Base-by-base conservation (phyloP, 1,139 yeast genomes). In the Debaryomyces udenii region DNA sequence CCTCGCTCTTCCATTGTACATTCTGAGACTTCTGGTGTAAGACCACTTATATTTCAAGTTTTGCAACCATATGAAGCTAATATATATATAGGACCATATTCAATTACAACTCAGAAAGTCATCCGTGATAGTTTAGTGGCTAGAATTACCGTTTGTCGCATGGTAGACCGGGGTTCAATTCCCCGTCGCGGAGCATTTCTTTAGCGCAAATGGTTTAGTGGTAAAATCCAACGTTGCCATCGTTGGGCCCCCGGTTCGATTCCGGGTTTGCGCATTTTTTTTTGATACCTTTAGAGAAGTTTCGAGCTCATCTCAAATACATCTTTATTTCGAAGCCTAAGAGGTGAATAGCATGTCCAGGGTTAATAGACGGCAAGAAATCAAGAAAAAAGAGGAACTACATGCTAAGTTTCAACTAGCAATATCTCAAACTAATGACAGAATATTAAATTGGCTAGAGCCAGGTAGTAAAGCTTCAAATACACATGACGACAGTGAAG, bases 151-250 rank as follows among this genome's bases (percentile, higher is more conserved):
- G 71, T 66, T 66, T 66, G 71, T 66, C 76, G 74, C 80, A 76
- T 70, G 80, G 80, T 70, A 70, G 80, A 76, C 80, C 81, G 80
- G 81, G 81, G 81, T 76, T 76, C 81, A 71, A 76, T 76, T 76
- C 81, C 80, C 81, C 79, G 81, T 76, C 79, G 76, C 79, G 80
- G 80, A 76, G 80, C 52, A 33, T 26, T 40, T 29, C 11, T 27
- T 22, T 26, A 11, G 27, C 22, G 40, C 29, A 40, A 35, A 32
- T 33, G 31, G 38, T 27, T 37, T 33, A 20, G 39, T 37, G 31
- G 32, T 40, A 20, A 47, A 45, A 43, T 47, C 43, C 50, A 44
- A 47, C 50, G 49, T 47, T 47, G 50, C 50, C 50, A 46, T 46
- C 48, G 50, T 46, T 45, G 50, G 43, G 50, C 50, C 50, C 50